Conservation (phyloP, 164 flowering plant genomes). For the Taxillus chinensis region DNA sequence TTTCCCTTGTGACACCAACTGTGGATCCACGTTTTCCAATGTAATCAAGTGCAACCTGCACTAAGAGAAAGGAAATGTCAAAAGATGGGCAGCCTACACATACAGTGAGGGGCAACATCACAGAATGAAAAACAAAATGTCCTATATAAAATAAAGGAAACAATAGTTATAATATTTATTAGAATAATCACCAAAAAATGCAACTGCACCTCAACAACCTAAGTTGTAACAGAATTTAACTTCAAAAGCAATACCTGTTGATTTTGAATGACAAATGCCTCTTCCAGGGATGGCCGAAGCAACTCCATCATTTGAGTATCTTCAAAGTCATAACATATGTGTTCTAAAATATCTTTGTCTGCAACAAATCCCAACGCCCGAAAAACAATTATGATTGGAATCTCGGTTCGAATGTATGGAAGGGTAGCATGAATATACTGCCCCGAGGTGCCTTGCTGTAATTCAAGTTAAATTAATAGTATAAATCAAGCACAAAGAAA, state of each 20-base stretch:
- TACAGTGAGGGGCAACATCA: too few species aligned
- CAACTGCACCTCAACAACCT: too few species aligned
- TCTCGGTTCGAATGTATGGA: constrained; percentile 88
- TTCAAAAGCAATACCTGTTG: constrained; percentile 46
- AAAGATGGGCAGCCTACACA: too few species aligned
- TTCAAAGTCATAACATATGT: constrained; percentile 75
- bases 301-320: constrained; percentile 97
- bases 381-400: constrained; percentile 90
- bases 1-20: constrained; percentile 92
- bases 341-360: constrained; percentile 92
- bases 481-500: neutral
- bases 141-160: neutral
- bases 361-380: constrained; percentile 96
- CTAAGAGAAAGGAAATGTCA: neutral
- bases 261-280: constrained; percentile 95
- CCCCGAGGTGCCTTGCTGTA: constrained; percentile 79
- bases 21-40: constrained; percentile 96
- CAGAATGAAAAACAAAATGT: too few species aligned
- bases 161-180: neutral
- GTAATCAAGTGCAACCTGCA: constrained; percentile 90
- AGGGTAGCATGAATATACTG: constrained; percentile 93
- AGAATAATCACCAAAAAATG: neutral
- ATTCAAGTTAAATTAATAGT: constrained; percentile 1
- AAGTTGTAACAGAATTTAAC: neutral
- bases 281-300: constrained; percentile 90